Conservation (phyloP, 1,284 basidiomycete genomes). For the Pyrrhoderma noxium region DNA sequence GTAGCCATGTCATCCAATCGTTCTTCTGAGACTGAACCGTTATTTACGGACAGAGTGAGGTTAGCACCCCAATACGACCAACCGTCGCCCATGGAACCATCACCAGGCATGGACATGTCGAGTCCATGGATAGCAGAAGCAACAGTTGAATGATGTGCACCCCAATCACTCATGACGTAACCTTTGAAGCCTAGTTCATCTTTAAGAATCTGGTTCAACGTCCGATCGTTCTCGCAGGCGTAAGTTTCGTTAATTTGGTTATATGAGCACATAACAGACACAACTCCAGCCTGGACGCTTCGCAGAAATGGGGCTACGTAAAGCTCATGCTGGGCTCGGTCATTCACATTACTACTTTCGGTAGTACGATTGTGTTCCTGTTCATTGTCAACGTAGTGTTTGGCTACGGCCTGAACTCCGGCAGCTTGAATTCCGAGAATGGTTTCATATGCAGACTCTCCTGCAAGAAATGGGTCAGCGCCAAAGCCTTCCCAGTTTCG, state of each 20-base stretch:
- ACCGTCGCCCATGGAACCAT: conserved; percentile 40
- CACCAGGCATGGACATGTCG: conserved; percentile 41
- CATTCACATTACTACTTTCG: conserved; percentile 63
- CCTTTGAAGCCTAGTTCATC: conserved; percentile 76
- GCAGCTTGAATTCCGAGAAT: conserved; percentile 66
- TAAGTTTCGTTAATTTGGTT: conserved; percentile 70
- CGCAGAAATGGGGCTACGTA: conserved; percentile 69
- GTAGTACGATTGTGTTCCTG: conserved; percentile 55
- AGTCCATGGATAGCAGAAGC: conserved; percentile 54
- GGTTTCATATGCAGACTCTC: conserved; percentile 68
- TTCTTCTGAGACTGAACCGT: conserved; percentile 56
- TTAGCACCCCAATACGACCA: conserved; percentile 52
- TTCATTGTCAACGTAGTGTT: conserved; percentile 70
- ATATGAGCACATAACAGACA: conserved; percentile 74
- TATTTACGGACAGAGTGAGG: conserved; percentile 60
- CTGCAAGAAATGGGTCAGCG: conserved; percentile 67
- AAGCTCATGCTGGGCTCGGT: conserved; percentile 69
- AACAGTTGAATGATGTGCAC: conserved; percentile 47
- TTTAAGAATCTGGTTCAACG: conserved; percentile 75
- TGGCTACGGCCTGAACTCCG: conserved; percentile 73
- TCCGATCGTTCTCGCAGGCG: conserved; percentile 71
- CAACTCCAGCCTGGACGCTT: conserved; percentile 70
- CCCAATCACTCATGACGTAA: conserved; percentile 70
- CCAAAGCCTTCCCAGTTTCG: conserved; percentile 86
- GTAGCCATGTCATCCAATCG: conserved; percentile 67